Conservation (phyloP, 495 filamentous ascomycete species). For the Lichenothelia convexa region DNA sequence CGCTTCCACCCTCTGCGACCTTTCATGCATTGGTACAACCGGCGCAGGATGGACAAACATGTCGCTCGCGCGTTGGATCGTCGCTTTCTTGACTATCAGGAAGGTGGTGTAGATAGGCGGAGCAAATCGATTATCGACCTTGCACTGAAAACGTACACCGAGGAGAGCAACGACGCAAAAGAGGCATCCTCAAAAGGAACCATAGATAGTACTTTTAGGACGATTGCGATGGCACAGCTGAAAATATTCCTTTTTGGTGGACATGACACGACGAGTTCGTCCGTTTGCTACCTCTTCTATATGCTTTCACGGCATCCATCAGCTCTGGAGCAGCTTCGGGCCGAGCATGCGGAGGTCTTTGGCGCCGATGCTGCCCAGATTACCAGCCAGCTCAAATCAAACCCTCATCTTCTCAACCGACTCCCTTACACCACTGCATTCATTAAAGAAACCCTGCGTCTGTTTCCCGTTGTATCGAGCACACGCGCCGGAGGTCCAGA, state of each 20-base stretch:
- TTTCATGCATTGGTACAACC: slow-evolving; percentile 16
- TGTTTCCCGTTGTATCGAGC: slow-evolving; percentile 18
- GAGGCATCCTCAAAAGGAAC: background rate
- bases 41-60: slow-evolving; percentile 18
- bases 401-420: slow-evolving; percentile 19
- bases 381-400: slow-evolving; percentile 9
- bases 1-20: slow-evolving; percentile 11
- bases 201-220: slow-evolving; percentile 14
- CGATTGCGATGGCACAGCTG: slow-evolving; percentile 16
- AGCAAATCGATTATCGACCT: slow-evolving; percentile 18
- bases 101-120: slow-evolving; percentile 2
- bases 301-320: slow-evolving; percentile 15
- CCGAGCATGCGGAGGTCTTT: slow-evolving; percentile 22
- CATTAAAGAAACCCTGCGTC: slow-evolving; percentile 28
- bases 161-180: slow-evolving; percentile 1
- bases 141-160: slow-evolving; percentile 17
- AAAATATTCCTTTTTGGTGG: slow-evolving; percentile 26
- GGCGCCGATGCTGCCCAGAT: slow-evolving; percentile 9
- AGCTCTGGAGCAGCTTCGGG: slow-evolving; percentile 9
- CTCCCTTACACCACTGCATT: slow-evolving; percentile 26
- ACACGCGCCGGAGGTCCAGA: slow-evolving; percentile 3
- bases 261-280: slow-evolving; percentile 22
- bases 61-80: slow-evolving; percentile 19
- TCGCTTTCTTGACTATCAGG: slow-evolving; percentile 12
- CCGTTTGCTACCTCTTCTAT: slow-evolving; percentile 19